Percentiles rank a stretch among this genome's conserved stretches.
phyloP scores from a whole-genome alignment of 1,284 basidiomycete genomes.

The Leccinum huronense region DNA sequence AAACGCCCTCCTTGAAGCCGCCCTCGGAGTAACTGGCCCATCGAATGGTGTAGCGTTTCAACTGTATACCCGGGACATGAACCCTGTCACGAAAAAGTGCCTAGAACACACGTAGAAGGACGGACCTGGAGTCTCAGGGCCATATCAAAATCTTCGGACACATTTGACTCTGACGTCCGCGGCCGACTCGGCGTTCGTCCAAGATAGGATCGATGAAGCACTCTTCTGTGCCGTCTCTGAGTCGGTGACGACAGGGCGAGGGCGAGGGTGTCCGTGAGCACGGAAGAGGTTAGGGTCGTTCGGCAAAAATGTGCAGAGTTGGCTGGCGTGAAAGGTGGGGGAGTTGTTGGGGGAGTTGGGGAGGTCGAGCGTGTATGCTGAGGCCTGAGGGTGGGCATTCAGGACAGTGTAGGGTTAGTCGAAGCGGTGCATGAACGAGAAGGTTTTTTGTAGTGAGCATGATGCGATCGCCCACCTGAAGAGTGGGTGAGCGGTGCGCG shows the following conservation, averaged over 20 bases:
- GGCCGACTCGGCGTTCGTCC: slow-evolving; percentile 17
- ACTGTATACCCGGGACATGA: slow-evolving; percentile 25
- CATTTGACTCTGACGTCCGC: slow-evolving; percentile 68
- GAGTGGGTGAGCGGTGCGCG: too few relatives aligned
- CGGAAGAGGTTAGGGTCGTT: background rate
- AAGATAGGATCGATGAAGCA: background rate
- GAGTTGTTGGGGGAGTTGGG: background rate
- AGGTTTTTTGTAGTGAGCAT: too few relatives aligned
- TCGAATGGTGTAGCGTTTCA: slow-evolving; percentile 72
- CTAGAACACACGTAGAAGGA: background rate
- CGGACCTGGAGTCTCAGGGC: slow-evolving; percentile 44
- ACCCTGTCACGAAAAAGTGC: background rate
- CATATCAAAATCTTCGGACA: slow-evolving; percentile 88
- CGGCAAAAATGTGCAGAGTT: background rate
- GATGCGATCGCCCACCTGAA: too few relatives aligned
- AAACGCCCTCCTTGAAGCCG: slow-evolving; percentile 83
- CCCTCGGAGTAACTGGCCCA: slow-evolving; percentile 84
- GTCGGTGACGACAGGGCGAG: background rate
- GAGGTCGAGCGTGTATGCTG: background rate
- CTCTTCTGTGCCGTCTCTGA: background rate
- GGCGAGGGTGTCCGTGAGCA: background rate
- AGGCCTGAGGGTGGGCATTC: background rate
- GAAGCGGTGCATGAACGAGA: background rate
- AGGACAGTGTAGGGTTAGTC: background rate
- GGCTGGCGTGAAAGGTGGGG: background rate